Conservation (phyloP, 2,329 filamentous ascomycete genomes). For the Neoascochyta sp. region DNA sequence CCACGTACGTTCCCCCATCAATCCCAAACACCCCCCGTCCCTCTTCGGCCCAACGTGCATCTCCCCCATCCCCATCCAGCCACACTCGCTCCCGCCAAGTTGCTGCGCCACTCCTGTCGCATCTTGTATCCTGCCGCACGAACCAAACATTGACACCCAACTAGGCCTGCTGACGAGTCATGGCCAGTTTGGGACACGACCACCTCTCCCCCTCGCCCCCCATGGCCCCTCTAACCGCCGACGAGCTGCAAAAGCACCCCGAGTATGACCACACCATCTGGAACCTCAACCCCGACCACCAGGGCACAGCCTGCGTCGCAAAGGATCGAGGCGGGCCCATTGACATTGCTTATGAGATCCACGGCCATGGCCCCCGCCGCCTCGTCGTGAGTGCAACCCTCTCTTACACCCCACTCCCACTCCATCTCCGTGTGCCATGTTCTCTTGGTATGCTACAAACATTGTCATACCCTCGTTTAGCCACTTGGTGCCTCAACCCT, state of each 20-base stretch:
- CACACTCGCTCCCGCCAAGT: constrained; percentile 1
- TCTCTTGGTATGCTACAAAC: no score
- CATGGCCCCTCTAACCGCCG: constrained; percentile 46
- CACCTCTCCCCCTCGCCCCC: not conserved
- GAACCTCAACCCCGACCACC: constrained; percentile 62
- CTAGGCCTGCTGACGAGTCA: constrained; percentile 7
- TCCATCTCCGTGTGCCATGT: no score
- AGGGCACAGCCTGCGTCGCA: constrained; percentile 63
- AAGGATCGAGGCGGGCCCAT: constrained; percentile 69
- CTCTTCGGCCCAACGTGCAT: no score
- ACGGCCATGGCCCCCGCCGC: constrained; percentile 69
- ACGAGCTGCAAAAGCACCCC: constrained; percentile 61
- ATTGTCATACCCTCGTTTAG: constrained; percentile 21
- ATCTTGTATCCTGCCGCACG: constrained; percentile 7
- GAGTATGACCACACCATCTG: constrained; percentile 65
- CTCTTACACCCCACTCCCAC: no score
- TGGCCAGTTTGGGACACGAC: constrained; percentile 5
- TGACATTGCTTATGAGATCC: constrained; percentile 73
- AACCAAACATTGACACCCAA: constrained; percentile 4
- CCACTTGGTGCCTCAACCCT: constrained; percentile 4
- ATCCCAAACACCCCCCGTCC: no score
- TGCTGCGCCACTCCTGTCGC: constrained; percentile 19
- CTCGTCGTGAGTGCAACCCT: constrained; percentile 62
- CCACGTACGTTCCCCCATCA: no score
- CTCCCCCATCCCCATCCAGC: no score